Evolutionary conservation across 176 grass and related monocot species (phyloP), one percentile per base, ranked within the genome.

Genomic region (Elaeis guineensis): DNA sequence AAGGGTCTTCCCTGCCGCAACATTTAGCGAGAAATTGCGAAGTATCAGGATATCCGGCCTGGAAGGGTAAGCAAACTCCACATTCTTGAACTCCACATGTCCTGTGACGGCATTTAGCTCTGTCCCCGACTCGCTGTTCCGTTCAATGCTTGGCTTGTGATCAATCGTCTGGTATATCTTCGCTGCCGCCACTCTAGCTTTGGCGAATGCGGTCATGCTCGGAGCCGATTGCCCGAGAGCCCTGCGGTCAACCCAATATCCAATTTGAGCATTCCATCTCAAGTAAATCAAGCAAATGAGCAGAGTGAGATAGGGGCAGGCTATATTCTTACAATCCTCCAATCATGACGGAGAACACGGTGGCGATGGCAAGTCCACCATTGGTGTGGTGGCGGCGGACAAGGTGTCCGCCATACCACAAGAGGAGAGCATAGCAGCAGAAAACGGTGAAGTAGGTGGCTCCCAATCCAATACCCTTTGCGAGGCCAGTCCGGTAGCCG

Each of bases 371-470:
- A 61, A 87, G 86, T 5, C 91, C 91, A 23, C 91, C 91, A 62
- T 95, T 83, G 0, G 91, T 90, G 71, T 90, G 86, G 6, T 80
- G 77, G 19, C 81, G 83, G 23, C 91, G 52, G 64, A 95, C 86
- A 68, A 95, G 90, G 54, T 87, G 75, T 0, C 91, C 91, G 0
- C 86, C 91, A 5, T 95, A 95, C 91, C 91, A 95, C 55, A 95
- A 80, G 21, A 95, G 86, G 16, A 95, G 66, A 0, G 91, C 91
- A 83, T 87, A 95, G 22, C 86, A 95, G 79, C 90, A 90, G 81
- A 87, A 95, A 35, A 87, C 91, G 23, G 90, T 95, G 52, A 87
- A 87, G 8, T 95, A 95, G 3, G 91, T 90, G 15, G 86, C 86
- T 9, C 91, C 91, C 59, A 95, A 74, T 59, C 91, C 91, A 0